Evolutionary conservation across 257 asterid species (phyloP).

Genomic region (Forsythia suspensa): DNA sequence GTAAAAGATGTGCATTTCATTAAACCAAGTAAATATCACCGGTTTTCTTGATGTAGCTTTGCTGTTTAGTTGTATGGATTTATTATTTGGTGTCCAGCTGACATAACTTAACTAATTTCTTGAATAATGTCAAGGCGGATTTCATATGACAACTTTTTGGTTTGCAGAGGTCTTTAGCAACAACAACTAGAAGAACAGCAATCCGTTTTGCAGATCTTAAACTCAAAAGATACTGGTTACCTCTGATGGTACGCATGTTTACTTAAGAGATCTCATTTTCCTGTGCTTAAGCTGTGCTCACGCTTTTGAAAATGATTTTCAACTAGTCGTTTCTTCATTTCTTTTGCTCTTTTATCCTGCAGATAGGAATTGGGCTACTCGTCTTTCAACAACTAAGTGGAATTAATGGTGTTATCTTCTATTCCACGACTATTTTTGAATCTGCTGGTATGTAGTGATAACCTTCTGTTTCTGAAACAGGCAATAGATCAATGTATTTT

Average conservation of each 20-base stretch:
- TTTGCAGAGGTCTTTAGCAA: slow-evolving; percentile 80
- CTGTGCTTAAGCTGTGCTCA: not conserved
- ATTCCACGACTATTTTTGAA: slow-evolving; percentile 60
- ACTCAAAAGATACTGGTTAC: slow-evolving; percentile 89
- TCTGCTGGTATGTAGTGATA: slow-evolving; percentile 55
- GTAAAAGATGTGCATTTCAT: not conserved
- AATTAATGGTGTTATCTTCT: slow-evolving; percentile 68
- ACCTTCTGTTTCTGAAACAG: not conserved
- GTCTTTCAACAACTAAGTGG: slow-evolving; percentile 68
- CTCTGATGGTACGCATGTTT: slow-evolving; percentile 63
- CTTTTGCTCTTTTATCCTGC: slow-evolving; percentile 5
- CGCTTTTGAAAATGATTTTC: not conserved
- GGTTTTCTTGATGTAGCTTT: not conserved
- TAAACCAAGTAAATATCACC: not conserved
- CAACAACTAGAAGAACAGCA: slow-evolving; percentile 75
- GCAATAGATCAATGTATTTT: not conserved
- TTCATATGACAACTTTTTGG: slow-evolving; percentile 14
- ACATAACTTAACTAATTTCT: not conserved
- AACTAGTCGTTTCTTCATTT: not conserved
- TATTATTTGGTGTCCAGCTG: not conserved
- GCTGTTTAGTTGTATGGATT: not conserved
- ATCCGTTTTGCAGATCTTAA: slow-evolving; percentile 80
- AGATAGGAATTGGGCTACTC: slow-evolving; percentile 72
- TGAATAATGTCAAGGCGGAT: not conserved
- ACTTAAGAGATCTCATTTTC: slow-evolving; percentile 6